Evolutionary conservation across 2,329 filamentous ascomycete genomes (phyloP).

Genomic region (Aspergillus floridensis): DNA sequence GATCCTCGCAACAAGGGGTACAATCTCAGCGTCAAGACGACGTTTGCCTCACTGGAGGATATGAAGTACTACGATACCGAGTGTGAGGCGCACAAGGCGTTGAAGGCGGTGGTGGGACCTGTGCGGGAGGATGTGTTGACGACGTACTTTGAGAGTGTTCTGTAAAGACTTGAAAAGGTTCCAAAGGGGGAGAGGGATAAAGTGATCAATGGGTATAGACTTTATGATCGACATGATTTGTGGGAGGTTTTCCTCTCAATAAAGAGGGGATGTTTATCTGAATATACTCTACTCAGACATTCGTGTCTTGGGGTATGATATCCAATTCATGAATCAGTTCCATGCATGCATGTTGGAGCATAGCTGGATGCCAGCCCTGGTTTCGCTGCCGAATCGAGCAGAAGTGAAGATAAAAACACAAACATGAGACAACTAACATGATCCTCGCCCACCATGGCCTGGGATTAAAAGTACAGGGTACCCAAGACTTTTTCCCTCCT

Average conservation of each 20-base stretch:
- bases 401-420: conserved; percentile 13
- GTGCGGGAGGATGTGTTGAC: conserved; percentile 38
- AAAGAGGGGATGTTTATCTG: too few relatives aligned
- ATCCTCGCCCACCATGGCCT: conserved; percentile 13
- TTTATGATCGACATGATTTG: too few relatives aligned
- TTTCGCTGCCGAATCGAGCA: conserved; percentile 5
- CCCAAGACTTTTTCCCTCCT: conserved; percentile 10
- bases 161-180: not conserved
- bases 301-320: conserved; percentile 14
- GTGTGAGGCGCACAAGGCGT: conserved; percentile 54
- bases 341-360: not conserved
- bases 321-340: not conserved
- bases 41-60: conserved; percentile 64
- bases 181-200: too few relatives aligned
- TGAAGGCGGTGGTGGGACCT: conserved; percentile 40
- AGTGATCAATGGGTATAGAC: too few relatives aligned
- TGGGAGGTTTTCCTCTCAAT: too few relatives aligned
- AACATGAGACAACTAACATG: conserved; percentile 21
- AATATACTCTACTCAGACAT: not conserved
- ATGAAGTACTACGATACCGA: conserved; percentile 68
- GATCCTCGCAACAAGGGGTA: conserved; percentile 64
- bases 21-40: conserved; percentile 62
- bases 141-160: conserved; percentile 37
- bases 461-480: conserved; percentile 2
- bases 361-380: not conserved